Conservation (phyloP, 2,329 filamentous ascomycete genomes). For the Orbilia brochopaga region DNA sequence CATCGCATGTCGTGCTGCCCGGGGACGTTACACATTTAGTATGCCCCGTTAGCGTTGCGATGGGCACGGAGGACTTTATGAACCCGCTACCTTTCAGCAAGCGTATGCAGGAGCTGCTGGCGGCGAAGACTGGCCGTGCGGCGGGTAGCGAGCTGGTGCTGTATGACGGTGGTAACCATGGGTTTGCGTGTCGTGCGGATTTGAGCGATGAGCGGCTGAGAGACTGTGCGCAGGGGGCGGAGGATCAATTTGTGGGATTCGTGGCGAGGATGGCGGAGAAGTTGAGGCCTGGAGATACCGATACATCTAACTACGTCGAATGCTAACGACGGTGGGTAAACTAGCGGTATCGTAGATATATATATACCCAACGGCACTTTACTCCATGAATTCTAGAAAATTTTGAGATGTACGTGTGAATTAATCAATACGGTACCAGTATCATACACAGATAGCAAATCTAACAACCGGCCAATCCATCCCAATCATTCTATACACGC, state of each 20-base stretch:
- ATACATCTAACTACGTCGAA: background rate
- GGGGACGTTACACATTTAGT: slow-evolving; percentile 20
- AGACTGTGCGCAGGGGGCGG: slow-evolving; percentile 20
- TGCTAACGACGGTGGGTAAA: background rate
- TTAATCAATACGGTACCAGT: too few relatives aligned
- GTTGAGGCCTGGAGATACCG: background rate
- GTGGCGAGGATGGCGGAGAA: slow-evolving; percentile 25
- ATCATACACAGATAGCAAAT: too few relatives aligned
- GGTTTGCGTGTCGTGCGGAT: slow-evolving; percentile 38
- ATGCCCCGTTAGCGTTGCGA: slow-evolving; percentile 25
- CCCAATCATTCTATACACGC: too few relatives aligned
- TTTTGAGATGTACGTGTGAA: too few relatives aligned
- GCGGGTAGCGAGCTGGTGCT: slow-evolving; percentile 35
- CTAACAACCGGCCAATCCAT: too few relatives aligned
- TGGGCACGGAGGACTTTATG: slow-evolving; percentile 44
- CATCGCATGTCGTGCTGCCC: slow-evolving; percentile 13
- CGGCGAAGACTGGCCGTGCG: slow-evolving; percentile 19
- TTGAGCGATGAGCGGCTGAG: slow-evolving; percentile 33
- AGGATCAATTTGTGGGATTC: slow-evolving; percentile 42
- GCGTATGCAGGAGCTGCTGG: slow-evolving; percentile 16
- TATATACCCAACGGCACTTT: too few relatives aligned
- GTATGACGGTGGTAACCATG: slow-evolving; percentile 38
- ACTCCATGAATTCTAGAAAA: too few relatives aligned
- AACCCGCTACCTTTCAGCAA: slow-evolving; percentile 13
- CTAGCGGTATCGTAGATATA: background rate